Conservation (phyloP, 1,284 basidiomycete genomes). For the Cutaneotrichosporon cyanovorans region DNA sequence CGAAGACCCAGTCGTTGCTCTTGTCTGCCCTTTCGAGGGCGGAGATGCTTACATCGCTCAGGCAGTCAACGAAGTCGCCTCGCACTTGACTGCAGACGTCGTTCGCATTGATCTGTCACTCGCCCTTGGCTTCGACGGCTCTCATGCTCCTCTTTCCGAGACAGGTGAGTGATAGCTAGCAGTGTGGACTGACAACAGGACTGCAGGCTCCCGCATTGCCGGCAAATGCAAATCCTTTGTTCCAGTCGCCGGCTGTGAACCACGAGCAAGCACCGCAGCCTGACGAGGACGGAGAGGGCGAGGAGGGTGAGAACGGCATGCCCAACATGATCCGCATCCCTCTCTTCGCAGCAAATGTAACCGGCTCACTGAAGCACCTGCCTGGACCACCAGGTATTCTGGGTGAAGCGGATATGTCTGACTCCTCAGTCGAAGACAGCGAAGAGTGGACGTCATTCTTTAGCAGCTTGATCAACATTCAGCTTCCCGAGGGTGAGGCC, state of each 20-base stretch:
- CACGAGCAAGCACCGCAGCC: conserved; percentile 6
- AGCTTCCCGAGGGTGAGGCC: conserved; percentile 8
- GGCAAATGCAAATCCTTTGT: conserved; percentile 45
- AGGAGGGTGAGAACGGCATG: conserved; percentile 10
- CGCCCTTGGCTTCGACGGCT: conserved; percentile 63
- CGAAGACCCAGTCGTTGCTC: conserved; percentile 56
- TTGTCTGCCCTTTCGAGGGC: conserved; percentile 82
- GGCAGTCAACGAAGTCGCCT: conserved; percentile 66
- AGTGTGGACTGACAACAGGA: conserved; percentile 14
- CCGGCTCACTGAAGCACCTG: conserved; percentile 8
- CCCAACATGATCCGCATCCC: conserved; percentile 16
- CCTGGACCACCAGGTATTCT: not conserved
- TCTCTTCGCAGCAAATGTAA: conserved; percentile 4
- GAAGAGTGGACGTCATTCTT: conserved; percentile 33
- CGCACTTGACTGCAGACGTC: conserved; percentile 64
- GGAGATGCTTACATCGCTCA: conserved; percentile 66
- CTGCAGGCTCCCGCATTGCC: conserved; percentile 19
- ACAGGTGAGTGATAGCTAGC: conserved; percentile 62
- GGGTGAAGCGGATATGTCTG: not conserved
- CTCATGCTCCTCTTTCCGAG: conserved; percentile 50
- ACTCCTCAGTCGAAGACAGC: conserved; percentile 1
- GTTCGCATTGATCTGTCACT: conserved; percentile 58
- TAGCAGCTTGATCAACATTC: conserved; percentile 28
- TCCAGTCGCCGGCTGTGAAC: conserved; percentile 51
- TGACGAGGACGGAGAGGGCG: conserved; percentile 12